Base-by-base conservation (phyloP, 768 basidiomycete genomes). In the Xerocomus brunneocitrinus region DNA sequence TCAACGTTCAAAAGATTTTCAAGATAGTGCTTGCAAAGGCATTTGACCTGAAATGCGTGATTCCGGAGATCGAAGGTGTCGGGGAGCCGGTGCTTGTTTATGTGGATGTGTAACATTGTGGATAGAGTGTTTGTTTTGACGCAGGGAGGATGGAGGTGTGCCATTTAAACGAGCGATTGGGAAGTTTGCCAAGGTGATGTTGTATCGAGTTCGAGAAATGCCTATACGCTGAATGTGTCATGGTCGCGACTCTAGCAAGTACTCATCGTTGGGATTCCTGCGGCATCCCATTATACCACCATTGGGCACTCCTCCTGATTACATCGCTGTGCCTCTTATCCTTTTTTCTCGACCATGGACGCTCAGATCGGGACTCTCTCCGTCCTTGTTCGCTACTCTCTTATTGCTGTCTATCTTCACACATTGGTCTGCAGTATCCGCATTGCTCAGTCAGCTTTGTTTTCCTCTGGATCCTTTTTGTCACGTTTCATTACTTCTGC, bases 1-100 rank as follows among this genome's bases (percentile, higher is more conserved):
- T 98, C 77, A 99, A 99, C 73, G 95, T 99, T 50, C 97, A 99
- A 78, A 99, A 99, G 79, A 95, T 95, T 60, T 95, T 95, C 83
- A 95, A 97, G 78, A 97, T 97, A 71, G 92, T 95, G 42, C 81
- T 95, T 47, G 90, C 92, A 45, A 95, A 98, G 67, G 94, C 95
- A 31, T 98, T 98, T 65, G 97, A 98, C 74, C 82, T 98, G 60
- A 98, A 98, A 81, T 98, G 95, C 67, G 92, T 95, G 62, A 95
- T 98, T 62, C 94, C 95, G 27, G 95, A 98, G 75, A 97, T 98
- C 60, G 91, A 94, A 68, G 91, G 92, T 44, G 90, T 95, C 27
- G 97, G 95, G 50, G 95, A 98, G 70, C 97, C 97, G 27, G 80
- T 98, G 62, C 76, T 98, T 64, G 83, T 98, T 59, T 98, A 97